Evolutionary conservation across 306 rosid species (phyloP), one percentile per base, ranked within the genome.

Genomic region (Rosa chinensis): DNA sequence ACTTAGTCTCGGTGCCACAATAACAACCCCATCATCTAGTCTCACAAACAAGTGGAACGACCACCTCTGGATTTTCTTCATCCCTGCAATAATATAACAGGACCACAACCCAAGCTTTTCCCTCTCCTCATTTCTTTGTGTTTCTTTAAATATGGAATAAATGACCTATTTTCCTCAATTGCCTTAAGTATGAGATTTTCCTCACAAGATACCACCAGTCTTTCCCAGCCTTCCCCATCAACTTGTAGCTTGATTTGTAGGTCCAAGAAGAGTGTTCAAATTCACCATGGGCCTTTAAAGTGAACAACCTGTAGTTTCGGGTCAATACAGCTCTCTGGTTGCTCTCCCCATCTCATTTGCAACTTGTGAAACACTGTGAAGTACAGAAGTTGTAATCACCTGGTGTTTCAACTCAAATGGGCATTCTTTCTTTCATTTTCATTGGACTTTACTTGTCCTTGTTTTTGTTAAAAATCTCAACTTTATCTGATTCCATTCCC

Each of bases 401-500:
- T 1, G n/a, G 25, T 2, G 63, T 53, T 53, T 18, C 59, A 53
- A 17, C 59, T 9, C 20, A 49, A 76, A 81, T 85, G 85, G 72
- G 37, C 48, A 8, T 62, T 64, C 39, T 64, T 68, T 49, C 56
- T 32, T 37, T 52, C 20, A 5, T 42, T 10, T 42, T 78, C 59
- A 10, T 18, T 23, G 44, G n/a, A 47, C 6, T 78, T 53, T 47
- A 4, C 72, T 40, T 77, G 45, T 81, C 66, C 66, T 63, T 37
- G 40, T 23, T 70, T 84, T n/a, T n/a, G 70, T 40, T 75, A 40
- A 58, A 10, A 45, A 11, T 21, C 75, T 84, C 83, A 47, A 4
- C 35, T 25, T 77, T 84, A 37, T 17, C 37, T 56, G 81, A 64
- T 67, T 35, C 81, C 66, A 79, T 74, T 20, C 88, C 89, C 78